Conservation (phyloP, 129 eudicot genomes). For the Flaveria ramosissima region DNA sequence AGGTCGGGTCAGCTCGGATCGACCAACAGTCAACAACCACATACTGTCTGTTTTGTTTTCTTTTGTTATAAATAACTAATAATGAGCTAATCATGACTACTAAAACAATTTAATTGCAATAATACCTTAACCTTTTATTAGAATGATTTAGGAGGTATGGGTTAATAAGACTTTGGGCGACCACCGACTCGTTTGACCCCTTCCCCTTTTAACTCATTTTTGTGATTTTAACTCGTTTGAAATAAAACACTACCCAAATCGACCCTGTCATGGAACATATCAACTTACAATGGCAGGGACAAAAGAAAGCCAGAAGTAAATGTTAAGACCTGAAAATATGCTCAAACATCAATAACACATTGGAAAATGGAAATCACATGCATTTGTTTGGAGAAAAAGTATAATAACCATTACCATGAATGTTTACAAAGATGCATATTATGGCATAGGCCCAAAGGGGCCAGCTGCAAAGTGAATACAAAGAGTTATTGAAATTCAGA, state of each 20-base stretch:
- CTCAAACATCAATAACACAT: constrained; percentile 10
- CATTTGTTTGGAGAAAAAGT: neutral
- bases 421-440: constrained; percentile 79
- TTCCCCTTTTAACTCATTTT: neutral
- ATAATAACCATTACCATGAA: constrained; percentile 63
- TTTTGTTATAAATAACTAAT: neutral
- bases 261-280: neutral
- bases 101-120: neutral
- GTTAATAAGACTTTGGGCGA: neutral
- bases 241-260: neutral
- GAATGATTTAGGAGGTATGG: neutral
- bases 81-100: neutral
- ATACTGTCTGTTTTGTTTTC: neutral
- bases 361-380: neutral
- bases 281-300: constrained; percentile 90
- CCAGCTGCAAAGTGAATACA: constrained; percentile 67
- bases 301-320: constrained; percentile 96
- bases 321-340: constrained; percentile 69
- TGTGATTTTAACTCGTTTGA: neutral
- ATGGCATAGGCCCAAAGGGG: constrained; percentile 98
- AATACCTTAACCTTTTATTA: neutral
- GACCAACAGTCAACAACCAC: neutral
- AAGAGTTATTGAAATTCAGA: neutral
- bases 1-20: neutral
- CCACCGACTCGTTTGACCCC: neutral